phyloP scores from a whole-genome alignment of 2,329 filamentous ascomycete species.

The Stagonosporopsis cucurbitacearum region DNA sequence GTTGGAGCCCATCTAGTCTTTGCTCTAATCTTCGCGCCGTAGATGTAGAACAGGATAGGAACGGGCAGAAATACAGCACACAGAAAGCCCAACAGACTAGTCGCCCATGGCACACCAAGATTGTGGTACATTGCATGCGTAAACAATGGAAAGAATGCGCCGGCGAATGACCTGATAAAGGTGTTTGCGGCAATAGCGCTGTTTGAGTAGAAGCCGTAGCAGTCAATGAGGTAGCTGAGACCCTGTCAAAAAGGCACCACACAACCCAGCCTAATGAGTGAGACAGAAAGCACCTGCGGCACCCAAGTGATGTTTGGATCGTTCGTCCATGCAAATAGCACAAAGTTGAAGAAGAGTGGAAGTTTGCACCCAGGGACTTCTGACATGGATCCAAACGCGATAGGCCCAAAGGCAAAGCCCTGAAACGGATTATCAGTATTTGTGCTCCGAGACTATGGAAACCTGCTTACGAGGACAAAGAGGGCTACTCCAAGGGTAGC shows the following conservation, averaged over 20 bases:
- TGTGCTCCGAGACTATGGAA: neutral
- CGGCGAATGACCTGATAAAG: constrained; percentile 57
- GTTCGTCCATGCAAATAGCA: constrained; percentile 61
- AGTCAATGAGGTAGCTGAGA: constrained; percentile 82
- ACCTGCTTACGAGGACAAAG: constrained; percentile 48
- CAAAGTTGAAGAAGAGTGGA: constrained; percentile 42
- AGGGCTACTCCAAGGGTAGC: constrained; percentile 58
- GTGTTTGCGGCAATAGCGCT: constrained; percentile 59
- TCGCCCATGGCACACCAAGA: constrained; percentile 46
- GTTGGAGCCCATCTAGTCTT: constrained; percentile 44
- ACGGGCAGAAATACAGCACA: constrained; percentile 44
- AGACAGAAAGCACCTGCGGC: constrained; percentile 62
- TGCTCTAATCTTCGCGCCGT: constrained; percentile 41
- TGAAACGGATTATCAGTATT: constrained; percentile 26
- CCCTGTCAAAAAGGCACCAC: constrained; percentile 82
- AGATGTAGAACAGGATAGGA: constrained; percentile 46
- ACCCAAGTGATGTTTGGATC: constrained; percentile 60
- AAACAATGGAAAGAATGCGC: constrained; percentile 60
- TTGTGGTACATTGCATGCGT: constrained; percentile 55
- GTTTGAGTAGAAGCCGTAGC: constrained; percentile 54
- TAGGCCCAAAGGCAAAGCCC: constrained; percentile 58
- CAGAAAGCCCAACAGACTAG: constrained; percentile 42
- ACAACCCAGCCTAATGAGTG: constrained; percentile 74
- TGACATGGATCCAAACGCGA: constrained; percentile 57
- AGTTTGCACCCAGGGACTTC: constrained; percentile 56